Percentiles rank a stretch among this genome's conserved stretches.
Conservation (phyloP, 345 rosid species). For the Noccaea bulbosa region DNA sequence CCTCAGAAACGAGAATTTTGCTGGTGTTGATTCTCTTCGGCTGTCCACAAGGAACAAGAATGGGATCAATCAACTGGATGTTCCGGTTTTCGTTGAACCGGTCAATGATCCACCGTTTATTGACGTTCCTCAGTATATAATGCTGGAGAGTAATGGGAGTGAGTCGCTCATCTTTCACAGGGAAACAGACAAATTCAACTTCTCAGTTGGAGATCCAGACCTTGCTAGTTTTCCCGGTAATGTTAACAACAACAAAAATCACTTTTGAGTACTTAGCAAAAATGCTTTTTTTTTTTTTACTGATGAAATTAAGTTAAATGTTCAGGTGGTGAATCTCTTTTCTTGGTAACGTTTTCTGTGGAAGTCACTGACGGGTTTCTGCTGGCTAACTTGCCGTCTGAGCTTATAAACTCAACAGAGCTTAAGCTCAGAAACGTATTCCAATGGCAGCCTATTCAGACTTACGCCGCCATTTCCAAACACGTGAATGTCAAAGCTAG, state of each 20-base stretch:
- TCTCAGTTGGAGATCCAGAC: slow-evolving; percentile 87
- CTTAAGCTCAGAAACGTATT: slow-evolving; percentile 61
- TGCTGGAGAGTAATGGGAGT: slow-evolving; percentile 49
- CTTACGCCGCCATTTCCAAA: slow-evolving; percentile 78
- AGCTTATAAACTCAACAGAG: slow-evolving; percentile 76
- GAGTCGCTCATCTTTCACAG: slow-evolving; percentile 58
- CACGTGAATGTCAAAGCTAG: slow-evolving; percentile 70
- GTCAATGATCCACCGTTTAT: slow-evolving; percentile 85
- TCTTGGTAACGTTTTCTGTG: slow-evolving; percentile 65
- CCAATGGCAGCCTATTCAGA: slow-evolving; percentile 89
- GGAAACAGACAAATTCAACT: slow-evolving; percentile 60
- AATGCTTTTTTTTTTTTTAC: background rate
- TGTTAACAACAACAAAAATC: background rate
- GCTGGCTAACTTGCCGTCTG: slow-evolving; percentile 64
- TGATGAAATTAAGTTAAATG: background rate
- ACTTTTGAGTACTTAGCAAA: slow-evolving; percentile 1
- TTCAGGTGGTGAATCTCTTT: slow-evolving; percentile 64
- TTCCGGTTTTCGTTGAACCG: slow-evolving; percentile 65
- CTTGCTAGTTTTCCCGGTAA: slow-evolving; percentile 73
- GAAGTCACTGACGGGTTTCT: slow-evolving; percentile 80
- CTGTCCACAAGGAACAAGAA: slow-evolving; percentile 73
- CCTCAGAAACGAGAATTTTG: slow-evolving; percentile 73
- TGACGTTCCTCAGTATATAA: slow-evolving; percentile 57
- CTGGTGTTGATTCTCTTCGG: slow-evolving; percentile 68
- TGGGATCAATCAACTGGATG: slow-evolving; percentile 65